Evolutionary conservation across 2,329 filamentous ascomycete species (phyloP).

Genomic region (Didymella exigua): DNA sequence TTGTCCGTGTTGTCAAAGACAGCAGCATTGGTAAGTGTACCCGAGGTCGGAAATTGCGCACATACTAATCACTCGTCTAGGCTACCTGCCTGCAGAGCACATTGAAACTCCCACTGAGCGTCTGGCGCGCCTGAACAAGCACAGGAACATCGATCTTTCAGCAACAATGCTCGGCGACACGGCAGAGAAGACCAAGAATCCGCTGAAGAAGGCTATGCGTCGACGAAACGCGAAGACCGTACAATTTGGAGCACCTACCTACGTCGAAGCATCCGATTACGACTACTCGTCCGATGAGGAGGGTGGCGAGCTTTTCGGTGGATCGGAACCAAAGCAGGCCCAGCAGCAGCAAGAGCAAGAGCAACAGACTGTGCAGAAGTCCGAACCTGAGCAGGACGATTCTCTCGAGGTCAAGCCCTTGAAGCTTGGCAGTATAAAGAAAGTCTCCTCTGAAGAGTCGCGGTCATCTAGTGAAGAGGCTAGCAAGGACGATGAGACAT

Average conservation of each 20-base stretch:
- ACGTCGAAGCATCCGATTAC: constrained; percentile 84
- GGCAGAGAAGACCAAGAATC: constrained; percentile 79
- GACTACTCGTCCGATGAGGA: constrained; percentile 86
- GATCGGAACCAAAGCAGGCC: constrained; percentile 40
- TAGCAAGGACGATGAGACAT: constrained; percentile 51
- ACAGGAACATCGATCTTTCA: constrained; percentile 90
- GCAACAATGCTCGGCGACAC: constrained; percentile 74
- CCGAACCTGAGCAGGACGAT: constrained; percentile 52
- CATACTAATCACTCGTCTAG: constrained; percentile 55
- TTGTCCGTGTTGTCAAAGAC: constrained; percentile 95
- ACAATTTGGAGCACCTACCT: constrained; percentile 82
- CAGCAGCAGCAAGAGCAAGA: constrained; percentile 34
- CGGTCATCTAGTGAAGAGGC: constrained; percentile 45
- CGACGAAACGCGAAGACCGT: constrained; percentile 84
- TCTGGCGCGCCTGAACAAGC: constrained; percentile 92
- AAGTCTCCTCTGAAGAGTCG: constrained; percentile 36
- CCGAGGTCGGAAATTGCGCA: background rate
- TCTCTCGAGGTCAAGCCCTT: constrained; percentile 46
- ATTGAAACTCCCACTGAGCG: constrained; percentile 98
- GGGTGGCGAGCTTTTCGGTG: constrained; percentile 49
- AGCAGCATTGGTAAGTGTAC: constrained; percentile 77
- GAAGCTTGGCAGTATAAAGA: constrained; percentile 43
- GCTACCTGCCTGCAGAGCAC: constrained; percentile 94
- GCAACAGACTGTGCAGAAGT: constrained; percentile 30
- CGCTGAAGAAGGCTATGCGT: constrained; percentile 82